A percentile compares a stretch with the other conserved stretches of the same genome.
Evolutionary conservation across 495 filamentous ascomycete genomes (phyloP).

Genomic region (Letharia lupina): DNA sequence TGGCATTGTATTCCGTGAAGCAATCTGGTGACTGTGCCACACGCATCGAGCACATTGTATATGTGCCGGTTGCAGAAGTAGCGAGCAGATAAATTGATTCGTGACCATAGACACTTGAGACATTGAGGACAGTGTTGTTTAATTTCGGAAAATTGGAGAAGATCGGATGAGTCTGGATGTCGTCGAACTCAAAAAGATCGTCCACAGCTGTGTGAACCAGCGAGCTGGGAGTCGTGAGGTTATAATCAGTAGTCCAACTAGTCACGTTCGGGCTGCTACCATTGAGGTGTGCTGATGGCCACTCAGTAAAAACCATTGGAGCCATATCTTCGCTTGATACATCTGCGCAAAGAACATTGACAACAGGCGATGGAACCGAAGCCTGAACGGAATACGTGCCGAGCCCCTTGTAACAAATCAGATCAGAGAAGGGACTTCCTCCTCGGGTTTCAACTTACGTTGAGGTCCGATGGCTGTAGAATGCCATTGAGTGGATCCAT

Average conservation of each 20-base stretch:
- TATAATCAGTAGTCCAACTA: conserved; percentile 16
- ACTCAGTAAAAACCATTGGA: conserved; percentile 53
- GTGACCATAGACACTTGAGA: conserved; percentile 35
- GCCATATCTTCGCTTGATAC: conserved; percentile 48
- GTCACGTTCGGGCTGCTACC: conserved; percentile 32
- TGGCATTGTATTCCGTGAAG: conserved; percentile 52
- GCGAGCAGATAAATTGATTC: conserved; percentile 58
- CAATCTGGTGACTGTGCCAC: conserved; percentile 52
- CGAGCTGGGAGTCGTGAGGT: conserved; percentile 28
- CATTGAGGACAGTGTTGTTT: conserved; percentile 62
- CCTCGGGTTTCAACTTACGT: conserved; percentile 17
- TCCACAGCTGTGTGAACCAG: conserved; percentile 56
- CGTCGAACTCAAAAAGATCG: conserved; percentile 58
- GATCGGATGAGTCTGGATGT: conserved; percentile 47
- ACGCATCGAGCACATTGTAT: conserved; percentile 55
- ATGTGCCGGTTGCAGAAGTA: conserved; percentile 38
- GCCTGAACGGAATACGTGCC: conserved; percentile 58
- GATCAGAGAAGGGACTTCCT: neutral
- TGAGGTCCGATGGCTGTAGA: conserved; percentile 53
- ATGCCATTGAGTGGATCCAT: conserved; percentile 52
- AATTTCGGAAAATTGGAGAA: conserved; percentile 54
- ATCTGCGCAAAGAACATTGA: conserved; percentile 64
- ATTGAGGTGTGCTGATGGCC: conserved; percentile 37
- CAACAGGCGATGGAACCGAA: conserved; percentile 52
- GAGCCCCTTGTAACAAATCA: conserved; percentile 37